Evolutionary conservation across 768 basidiomycete species (phyloP).

Genomic region (Mrakia gelida): DNA sequence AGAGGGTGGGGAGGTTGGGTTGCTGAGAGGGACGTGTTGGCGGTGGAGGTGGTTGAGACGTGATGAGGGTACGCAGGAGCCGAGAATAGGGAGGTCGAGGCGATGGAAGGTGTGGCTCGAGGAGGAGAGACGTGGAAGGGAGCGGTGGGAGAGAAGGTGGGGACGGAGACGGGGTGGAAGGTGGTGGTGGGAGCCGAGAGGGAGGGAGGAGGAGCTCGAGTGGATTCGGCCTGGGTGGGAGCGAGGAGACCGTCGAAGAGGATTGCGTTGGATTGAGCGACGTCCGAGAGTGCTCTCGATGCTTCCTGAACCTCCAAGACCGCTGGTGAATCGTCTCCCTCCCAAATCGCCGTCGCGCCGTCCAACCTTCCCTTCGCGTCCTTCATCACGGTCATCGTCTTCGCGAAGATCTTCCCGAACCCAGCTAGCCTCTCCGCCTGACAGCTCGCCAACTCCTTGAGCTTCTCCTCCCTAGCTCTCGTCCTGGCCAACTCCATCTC

Average conservation of each 20-base stretch:
- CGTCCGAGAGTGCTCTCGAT: background rate
- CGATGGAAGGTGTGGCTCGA: background rate
- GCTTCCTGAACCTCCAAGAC: slow-evolving; percentile 11
- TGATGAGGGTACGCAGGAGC: background rate
- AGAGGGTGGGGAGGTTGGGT: background rate
- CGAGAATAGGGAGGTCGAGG: background rate
- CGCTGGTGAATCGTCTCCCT: background rate
- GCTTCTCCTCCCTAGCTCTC: slow-evolving; percentile 61
- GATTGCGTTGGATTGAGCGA: background rate
- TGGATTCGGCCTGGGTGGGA: slow-evolving; percentile 7
- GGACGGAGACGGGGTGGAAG: background rate
- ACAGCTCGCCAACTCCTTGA: slow-evolving; percentile 58
- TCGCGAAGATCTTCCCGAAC: slow-evolving; percentile 73
- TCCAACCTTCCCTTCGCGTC: slow-evolving; percentile 49
- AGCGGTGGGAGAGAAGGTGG: background rate
- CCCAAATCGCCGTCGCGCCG: background rate
- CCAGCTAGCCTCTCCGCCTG: slow-evolving; percentile 65
- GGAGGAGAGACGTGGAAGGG: background rate
- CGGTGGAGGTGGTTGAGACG: background rate
- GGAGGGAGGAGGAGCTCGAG: slow-evolving; percentile 6
- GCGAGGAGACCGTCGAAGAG: slow-evolving; percentile 13
- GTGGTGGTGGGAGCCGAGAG: background rate
- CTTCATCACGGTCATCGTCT: slow-evolving; percentile 67
- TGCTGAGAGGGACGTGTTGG: background rate
- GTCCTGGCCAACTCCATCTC: slow-evolving; percentile 68